Evolutionary conservation across 2,329 filamentous ascomycete genomes (phyloP).

Genomic region (Trichophyton verrucosum): DNA sequence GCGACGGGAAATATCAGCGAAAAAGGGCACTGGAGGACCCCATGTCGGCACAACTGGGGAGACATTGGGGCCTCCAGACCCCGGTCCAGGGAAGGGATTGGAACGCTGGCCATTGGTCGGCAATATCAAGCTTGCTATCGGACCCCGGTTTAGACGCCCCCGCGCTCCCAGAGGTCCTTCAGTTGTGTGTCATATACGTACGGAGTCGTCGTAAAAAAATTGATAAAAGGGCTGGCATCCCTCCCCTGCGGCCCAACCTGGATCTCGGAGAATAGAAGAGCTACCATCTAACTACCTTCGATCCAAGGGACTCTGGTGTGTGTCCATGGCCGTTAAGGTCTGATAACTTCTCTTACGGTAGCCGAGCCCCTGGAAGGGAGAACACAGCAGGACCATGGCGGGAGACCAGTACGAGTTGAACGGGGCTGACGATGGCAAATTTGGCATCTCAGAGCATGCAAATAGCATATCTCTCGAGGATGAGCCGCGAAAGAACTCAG

Average conservation of each 20-base stretch:
- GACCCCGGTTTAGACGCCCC: background rate
- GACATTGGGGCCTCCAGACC: background rate
- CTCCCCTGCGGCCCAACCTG: background rate
- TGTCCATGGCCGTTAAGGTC: background rate
- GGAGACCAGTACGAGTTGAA: background rate
- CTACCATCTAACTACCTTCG: background rate
- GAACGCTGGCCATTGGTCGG: background rate
- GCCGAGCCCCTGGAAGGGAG: background rate
- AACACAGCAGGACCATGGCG: background rate
- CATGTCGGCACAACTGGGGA: background rate
- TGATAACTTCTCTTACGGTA: background rate
- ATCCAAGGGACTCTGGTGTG: background rate
- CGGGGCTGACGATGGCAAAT: background rate
- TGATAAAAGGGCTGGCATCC: background rate
- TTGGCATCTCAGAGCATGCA: background rate
- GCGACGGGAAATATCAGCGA: background rate
- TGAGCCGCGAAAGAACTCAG: background rate
- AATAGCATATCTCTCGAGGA: background rate
- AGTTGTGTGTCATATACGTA: background rate
- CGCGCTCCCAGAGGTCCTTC: background rate
- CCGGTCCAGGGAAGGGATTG: background rate
- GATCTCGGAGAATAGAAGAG: background rate
- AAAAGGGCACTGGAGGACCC: too few relatives aligned
- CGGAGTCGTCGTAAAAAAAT: background rate
- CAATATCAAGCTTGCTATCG: background rate